These are phyloP conservation scores for Physaria fendleri DNA, from an alignment of 345 rosid species.

Conservation along the genomic window DNA sequence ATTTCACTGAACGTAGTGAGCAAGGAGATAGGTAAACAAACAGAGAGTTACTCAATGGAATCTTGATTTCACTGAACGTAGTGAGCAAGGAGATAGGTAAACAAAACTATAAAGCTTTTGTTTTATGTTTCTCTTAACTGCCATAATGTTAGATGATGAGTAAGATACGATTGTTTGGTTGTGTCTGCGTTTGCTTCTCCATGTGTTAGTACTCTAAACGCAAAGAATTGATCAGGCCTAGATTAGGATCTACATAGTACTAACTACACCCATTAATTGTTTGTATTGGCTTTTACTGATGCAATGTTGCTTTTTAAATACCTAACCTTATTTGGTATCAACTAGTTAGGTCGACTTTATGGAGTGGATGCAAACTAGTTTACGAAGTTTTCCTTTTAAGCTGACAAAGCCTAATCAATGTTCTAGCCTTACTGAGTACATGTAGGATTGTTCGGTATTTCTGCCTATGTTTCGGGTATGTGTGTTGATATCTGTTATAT, in stretches of 20 bases:
- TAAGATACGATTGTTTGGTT: background rate
- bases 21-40: constrained; percentile 61
- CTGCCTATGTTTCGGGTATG: constrained; percentile 1
- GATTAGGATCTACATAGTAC: background rate
- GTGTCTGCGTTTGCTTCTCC: background rate
- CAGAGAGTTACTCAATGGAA: constrained; percentile 82
- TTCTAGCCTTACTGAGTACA: background rate
- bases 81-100: constrained; percentile 75
- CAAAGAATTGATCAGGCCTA: background rate
- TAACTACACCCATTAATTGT: background rate
- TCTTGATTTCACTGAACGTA: constrained; percentile 59
- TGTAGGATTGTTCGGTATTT: background rate
- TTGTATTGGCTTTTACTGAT: constrained; percentile 16
- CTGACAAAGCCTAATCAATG: constrained; percentile 3
- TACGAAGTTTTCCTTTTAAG: background rate
- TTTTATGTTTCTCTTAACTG: background rate
- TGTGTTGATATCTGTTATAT: background rate
- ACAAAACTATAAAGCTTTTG: background rate
- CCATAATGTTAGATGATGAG: background rate
- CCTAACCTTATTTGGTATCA: constrained; percentile 14
- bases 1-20: constrained; percentile 58
- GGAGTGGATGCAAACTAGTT: background rate
- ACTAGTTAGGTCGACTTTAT: constrained; percentile 7
- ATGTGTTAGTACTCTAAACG: background rate
- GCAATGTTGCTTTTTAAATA: constrained; percentile 1